Base-by-base conservation (phyloP, 2,329 filamentous ascomycete species). In the Fusarium austroafricanum region DNA sequence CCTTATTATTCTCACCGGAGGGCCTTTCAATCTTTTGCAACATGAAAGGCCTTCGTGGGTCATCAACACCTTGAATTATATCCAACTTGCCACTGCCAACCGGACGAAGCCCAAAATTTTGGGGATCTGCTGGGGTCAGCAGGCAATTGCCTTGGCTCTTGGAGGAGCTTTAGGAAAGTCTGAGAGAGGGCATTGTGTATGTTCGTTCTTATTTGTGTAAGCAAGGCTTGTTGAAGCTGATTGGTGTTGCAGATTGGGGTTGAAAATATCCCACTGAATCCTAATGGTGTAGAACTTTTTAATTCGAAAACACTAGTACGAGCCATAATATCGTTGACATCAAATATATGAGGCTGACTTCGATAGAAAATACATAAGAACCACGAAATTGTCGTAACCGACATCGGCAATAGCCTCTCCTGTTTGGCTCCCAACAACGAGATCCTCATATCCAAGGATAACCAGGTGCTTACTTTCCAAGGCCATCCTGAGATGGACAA, bases 111-210 rank as follows among this genome's bases (percentile, higher is more conserved):
- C 37, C 0, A 56, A 56, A 2, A 21, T 56, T 4, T 3, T 56
- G 3, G 53, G 53, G 0, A 51, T 56, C 8, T 56, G 53, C 21
- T 56, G 53, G 53, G 53, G 53, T 6, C 53, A 56, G 21, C 53
- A 56, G 18, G 53, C 45, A 6, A 35, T 56, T 23, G 45, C 45
- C 7, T 8, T 56, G 1, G 45, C 53, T 3, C n/a, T 56, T 10
- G 37, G 37, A 4, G 53, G 53, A 14, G 4, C 53, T 2, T 23
- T 56, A 4, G 18, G 10, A 3, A 43, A 35, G 1, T 51, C 45
- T 1, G 12, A 18, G 1, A 51, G 11, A 11, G 45, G 54, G 3
- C 54, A 51, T 4, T 42, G 45, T n/a, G 54, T 56, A 51, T 14
- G 45, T 28, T 10, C 12, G 45, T 28, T 10, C 12, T 20, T 4